Evolutionary conservation across 1,284 basidiomycete genomes (phyloP).

Genomic region (Cutaneotrichosporon sp.): DNA sequence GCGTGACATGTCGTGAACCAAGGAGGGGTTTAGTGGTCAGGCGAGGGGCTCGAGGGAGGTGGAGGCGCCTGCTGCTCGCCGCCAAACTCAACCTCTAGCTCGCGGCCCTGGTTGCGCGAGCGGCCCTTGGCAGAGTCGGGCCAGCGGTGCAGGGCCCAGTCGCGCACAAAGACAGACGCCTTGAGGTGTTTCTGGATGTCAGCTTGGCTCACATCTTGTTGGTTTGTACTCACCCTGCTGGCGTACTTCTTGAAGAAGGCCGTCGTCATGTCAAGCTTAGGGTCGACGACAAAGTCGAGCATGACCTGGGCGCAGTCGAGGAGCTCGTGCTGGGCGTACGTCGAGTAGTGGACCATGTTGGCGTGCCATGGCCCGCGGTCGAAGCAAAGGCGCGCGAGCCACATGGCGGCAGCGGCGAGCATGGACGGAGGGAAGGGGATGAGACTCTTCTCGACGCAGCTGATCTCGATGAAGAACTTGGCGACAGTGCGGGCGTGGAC

Average conservation of each 20-base stretch:
- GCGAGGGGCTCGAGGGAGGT: slow-evolving; percentile 6
- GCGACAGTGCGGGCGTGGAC: slow-evolving; percentile 86
- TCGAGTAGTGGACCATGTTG: slow-evolving; percentile 91
- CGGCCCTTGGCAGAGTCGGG: slow-evolving; percentile 31
- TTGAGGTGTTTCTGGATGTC: slow-evolving; percentile 75
- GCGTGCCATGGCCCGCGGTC: slow-evolving; percentile 83
- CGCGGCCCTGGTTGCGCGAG: slow-evolving; percentile 26
- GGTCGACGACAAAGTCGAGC: slow-evolving; percentile 86
- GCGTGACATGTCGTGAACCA: slow-evolving; percentile 7
- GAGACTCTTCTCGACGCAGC: slow-evolving; percentile 81
- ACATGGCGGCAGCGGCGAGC: slow-evolving; percentile 84
- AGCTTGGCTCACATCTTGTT: background rate
- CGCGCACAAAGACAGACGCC: slow-evolving; percentile 60
- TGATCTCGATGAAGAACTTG: slow-evolving; percentile 92
- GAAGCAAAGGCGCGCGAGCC: slow-evolving; percentile 84
- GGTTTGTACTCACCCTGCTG: slow-evolving; percentile 58
- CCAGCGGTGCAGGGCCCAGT: slow-evolving; percentile 55
- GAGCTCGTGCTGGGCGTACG: slow-evolving; percentile 80
- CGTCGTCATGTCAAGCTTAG: slow-evolving; percentile 62
- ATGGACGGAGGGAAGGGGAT: slow-evolving; percentile 79
- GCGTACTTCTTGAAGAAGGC: slow-evolving; percentile 65
- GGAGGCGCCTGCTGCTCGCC: slow-evolving; percentile 14
- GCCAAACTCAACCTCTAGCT: slow-evolving; percentile 28
- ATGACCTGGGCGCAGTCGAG: slow-evolving; percentile 88
- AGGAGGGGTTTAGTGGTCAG: background rate